These are phyloP conservation scores for Penicillium bialowiezense DNA, from an alignment of 495 filamentous ascomycete species.

Conservation along the genomic window DNA sequence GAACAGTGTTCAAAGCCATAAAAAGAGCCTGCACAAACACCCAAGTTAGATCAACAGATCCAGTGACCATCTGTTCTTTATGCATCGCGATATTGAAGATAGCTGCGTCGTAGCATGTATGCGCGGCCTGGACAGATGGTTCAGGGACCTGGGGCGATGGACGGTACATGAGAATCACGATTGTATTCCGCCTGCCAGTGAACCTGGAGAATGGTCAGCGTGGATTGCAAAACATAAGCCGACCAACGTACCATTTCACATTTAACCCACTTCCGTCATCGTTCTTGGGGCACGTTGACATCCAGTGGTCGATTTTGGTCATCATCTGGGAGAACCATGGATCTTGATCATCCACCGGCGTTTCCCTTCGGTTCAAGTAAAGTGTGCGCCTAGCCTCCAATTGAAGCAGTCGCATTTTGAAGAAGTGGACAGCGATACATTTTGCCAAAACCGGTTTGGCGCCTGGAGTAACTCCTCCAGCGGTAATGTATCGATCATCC, in stretches of 20 bases:
- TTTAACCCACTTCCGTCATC: slow-evolving; percentile 64
- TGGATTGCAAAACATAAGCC: neutral
- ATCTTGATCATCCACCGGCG: slow-evolving; percentile 70
- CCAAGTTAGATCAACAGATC: slow-evolving; percentile 83
- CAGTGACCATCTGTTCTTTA: slow-evolving; percentile 68
- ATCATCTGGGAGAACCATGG: slow-evolving; percentile 85
- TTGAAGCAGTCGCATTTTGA: slow-evolving; percentile 85
- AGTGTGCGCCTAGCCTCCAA: slow-evolving; percentile 80
- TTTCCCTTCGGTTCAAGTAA: slow-evolving; percentile 73
- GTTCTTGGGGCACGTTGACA: slow-evolving; percentile 54
- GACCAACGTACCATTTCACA: slow-evolving; percentile 55
- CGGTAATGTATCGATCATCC: slow-evolving; percentile 75
- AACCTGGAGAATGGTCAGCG: slow-evolving; percentile 73
- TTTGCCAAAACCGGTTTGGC: slow-evolving; percentile 69
- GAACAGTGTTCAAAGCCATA: slow-evolving; percentile 79
- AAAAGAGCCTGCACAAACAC: slow-evolving; percentile 84
- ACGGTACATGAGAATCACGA: slow-evolving; percentile 78
- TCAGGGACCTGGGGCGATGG: slow-evolving; percentile 88
- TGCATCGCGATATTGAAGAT: slow-evolving; percentile 76
- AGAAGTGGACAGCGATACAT: slow-evolving; percentile 84
- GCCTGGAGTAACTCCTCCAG: slow-evolving; percentile 68
- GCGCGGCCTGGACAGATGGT: slow-evolving; percentile 70
- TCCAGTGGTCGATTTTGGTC: slow-evolving; percentile 72
- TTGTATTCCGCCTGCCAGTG: slow-evolving; percentile 70
- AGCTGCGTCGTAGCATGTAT: slow-evolving; percentile 77